A percentile compares a stretch with the other conserved stretches of the same genome.
phyloP scores from a whole-genome alignment of 192 early-diverging fungal species.

The Coemansia sp. region DNA sequence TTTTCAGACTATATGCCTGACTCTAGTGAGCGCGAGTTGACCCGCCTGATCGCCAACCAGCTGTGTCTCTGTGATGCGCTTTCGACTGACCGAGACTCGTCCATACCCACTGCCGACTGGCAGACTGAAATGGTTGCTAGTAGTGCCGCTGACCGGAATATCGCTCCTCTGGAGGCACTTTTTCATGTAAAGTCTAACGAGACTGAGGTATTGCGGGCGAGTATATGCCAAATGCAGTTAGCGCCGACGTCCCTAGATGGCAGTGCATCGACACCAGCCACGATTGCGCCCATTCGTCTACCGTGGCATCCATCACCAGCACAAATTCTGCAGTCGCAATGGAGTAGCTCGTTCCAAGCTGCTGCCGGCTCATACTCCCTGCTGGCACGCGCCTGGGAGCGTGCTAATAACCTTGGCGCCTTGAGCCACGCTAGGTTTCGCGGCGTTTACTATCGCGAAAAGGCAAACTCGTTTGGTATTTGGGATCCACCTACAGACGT shows the following conservation, averaged over 20 bases:
- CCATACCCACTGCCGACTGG: neutral
- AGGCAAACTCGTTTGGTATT: conserved; percentile 73
- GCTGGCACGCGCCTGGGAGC: conserved; percentile 27
- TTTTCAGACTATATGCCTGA: conserved; percentile 18
- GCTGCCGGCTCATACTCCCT: conserved; percentile 29
- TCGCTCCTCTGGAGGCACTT: conserved; percentile 25
- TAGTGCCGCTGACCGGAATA: neutral
- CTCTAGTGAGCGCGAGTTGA: conserved; percentile 33
- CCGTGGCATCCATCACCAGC: conserved; percentile 20
- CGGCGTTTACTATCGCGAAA: conserved; percentile 63
- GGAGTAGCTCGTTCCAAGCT: conserved; percentile 24
- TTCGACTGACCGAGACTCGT: neutral
- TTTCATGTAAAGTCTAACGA: conserved; percentile 37
- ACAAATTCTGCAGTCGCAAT: conserved; percentile 27
- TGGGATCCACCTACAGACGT: conserved; percentile 58
- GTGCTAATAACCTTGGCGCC: neutral
- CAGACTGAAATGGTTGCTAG: conserved; percentile 5
- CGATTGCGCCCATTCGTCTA: conserved; percentile 30
- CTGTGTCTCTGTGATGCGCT: conserved; percentile 24
- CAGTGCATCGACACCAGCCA: conserved; percentile 22
- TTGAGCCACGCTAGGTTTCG: conserved; percentile 58
- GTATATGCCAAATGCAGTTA: conserved; percentile 16
- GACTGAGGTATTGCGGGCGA: conserved; percentile 23
- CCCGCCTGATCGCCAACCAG: conserved; percentile 30
- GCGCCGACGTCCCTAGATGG: neutral